These are phyloP conservation scores for Hypoxylon cercidicola DNA, from an alignment of 495 filamentous ascomycete species.

Conservation along the genomic window DNA sequence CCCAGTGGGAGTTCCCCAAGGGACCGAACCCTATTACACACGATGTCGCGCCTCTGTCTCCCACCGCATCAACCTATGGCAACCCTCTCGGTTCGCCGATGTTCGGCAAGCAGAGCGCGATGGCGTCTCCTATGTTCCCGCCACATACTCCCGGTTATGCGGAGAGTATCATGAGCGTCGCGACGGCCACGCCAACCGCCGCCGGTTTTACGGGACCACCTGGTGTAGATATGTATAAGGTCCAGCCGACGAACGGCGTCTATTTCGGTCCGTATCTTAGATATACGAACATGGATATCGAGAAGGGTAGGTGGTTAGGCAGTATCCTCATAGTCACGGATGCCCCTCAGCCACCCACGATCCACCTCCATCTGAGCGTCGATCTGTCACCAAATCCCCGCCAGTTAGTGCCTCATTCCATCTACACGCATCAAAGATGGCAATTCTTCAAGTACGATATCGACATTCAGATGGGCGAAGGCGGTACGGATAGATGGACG, in stretches of 20 bases:
- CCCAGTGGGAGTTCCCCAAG: conserved; percentile 98
- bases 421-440: conserved; percentile 91
- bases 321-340: conserved; percentile 83
- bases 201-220: conserved; percentile 85
- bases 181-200: conserved; percentile 73
- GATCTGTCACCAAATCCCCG: conserved; percentile 94
- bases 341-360: conserved; percentile 91
- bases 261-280: conserved; percentile 97
- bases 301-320: conserved; percentile 89
- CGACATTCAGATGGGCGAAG: conserved; percentile 89
- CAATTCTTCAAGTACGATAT: conserved; percentile 96
- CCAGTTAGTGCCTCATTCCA: conserved; percentile 84
- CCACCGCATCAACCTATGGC: conserved; percentile 79
- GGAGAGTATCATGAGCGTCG: conserved; percentile 80
- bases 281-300: conserved; percentile 97
- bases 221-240: conserved; percentile 91
- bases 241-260: conserved; percentile 94
- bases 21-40: conserved; percentile 85
- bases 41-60: conserved; percentile 80
- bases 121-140: conserved; percentile 80
- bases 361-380: conserved; percentile 91
- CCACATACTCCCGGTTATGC: conserved; percentile 77
- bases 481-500: conserved; percentile 87
- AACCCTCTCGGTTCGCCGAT: conserved; percentile 81
- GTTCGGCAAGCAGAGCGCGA: conserved; percentile 72